Conservation (phyloP, 2,329 filamentous ascomycete genomes). For the Diaporthe helianthi region DNA sequence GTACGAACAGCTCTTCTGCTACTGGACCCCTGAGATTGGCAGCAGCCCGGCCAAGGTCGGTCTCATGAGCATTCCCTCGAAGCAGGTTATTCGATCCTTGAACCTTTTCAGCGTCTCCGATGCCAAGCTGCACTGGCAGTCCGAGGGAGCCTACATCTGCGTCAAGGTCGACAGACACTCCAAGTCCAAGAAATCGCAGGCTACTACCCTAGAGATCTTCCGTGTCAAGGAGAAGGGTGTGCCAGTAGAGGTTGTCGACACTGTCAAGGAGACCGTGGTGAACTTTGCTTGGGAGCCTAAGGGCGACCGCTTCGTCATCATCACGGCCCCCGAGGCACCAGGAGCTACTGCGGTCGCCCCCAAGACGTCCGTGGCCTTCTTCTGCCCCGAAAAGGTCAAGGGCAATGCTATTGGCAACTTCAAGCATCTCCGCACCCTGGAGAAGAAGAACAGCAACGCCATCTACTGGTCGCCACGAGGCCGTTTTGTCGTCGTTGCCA, state of each 20-base stretch:
- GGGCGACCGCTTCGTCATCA: conserved; percentile 95
- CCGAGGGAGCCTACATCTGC: conserved; percentile 89
- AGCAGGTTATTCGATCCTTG: conserved; percentile 90
- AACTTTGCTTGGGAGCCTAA: conserved; percentile 99
- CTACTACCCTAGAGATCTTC: conserved; percentile 98
- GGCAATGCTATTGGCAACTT: conserved; percentile 84
- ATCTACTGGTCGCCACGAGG: conserved; percentile 99
- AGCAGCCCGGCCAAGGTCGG: conserved; percentile 98
- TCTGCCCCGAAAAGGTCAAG: conserved; percentile 95
- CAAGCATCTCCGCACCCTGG: conserved; percentile 91
- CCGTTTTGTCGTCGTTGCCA: conserved; percentile 92
- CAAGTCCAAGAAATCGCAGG: conserved; percentile 98
- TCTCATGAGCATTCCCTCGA: conserved; percentile 94
- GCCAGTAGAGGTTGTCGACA: conserved; percentile 96
- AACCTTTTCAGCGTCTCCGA: conserved; percentile 99
- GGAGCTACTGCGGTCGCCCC: conserved; percentile 82
- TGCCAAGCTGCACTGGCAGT: conserved; percentile 99
- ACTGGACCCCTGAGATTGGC: conserved; percentile 98
- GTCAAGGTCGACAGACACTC: conserved; percentile 99
- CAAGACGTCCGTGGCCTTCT: conserved; percentile 95
- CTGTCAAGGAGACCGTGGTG: conserved; percentile 97
- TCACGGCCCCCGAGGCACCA: conserved; percentile 87
- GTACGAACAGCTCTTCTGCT: conserved; percentile 96
- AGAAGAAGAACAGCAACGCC: conserved; percentile 99
- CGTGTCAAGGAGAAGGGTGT: conserved; percentile 97